Evolutionary conservation across 257 asterid species (phyloP).

Genomic region (Craterostigma plantagineum): DNA sequence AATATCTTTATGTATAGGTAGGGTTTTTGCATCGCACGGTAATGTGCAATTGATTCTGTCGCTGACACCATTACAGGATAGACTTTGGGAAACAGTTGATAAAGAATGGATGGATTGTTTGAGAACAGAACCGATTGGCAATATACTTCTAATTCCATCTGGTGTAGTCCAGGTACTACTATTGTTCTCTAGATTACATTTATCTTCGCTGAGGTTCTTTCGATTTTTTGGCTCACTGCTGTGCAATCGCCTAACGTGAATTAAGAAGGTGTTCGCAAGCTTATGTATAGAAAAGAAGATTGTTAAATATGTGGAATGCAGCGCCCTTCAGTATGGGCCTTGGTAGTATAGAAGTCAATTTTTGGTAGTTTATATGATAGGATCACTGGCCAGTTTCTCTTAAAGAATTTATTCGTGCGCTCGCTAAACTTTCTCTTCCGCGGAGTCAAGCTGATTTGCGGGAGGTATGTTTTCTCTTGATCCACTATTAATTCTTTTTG

Average conservation of each 20-base stretch:
- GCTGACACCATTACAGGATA: conserved; percentile 27
- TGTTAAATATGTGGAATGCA: too few species aligned
- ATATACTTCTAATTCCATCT: conserved; percentile 47
- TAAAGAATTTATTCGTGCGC: conserved; percentile 38
- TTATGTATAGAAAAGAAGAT: too few species aligned
- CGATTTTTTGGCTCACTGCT: too few species aligned
- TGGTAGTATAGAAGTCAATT: neutral
- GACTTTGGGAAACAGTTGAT: conserved; percentile 72
- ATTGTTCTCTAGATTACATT: neutral
- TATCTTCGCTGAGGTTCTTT: too few species aligned
- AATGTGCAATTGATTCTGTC: neutral
- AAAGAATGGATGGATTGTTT: conserved; percentile 74
- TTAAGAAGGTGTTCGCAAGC: too few species aligned
- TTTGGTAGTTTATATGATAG: conserved; percentile 12
- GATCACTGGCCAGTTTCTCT: conserved; percentile 85
- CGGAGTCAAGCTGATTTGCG: conserved; percentile 48
- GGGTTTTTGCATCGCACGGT: neutral
- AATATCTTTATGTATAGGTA: neutral
- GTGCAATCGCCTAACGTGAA: too few species aligned
- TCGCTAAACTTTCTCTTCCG: conserved; percentile 51
- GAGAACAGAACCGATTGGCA: conserved; percentile 37
- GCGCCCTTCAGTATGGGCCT: too few species aligned
- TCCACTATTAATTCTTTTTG: neutral
- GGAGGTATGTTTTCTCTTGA: conserved; percentile 22
- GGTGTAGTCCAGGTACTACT: conserved; percentile 26